Conservation (phyloP, 148 eudicot species). For the Polygonum maritimum region DNA sequence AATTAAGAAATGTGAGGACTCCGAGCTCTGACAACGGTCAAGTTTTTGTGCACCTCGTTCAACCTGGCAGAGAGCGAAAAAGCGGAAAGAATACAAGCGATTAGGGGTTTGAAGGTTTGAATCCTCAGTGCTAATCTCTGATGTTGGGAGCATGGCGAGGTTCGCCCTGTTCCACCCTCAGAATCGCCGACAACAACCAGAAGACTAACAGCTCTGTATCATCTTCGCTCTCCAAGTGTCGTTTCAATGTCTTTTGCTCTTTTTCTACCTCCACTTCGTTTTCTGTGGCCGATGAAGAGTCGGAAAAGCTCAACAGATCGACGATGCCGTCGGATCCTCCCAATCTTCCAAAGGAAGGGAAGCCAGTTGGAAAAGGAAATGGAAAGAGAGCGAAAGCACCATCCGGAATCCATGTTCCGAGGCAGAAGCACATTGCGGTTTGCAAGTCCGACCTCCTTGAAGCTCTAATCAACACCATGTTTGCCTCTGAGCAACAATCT, state of each 20-base stretch:
- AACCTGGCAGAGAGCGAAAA: background rate
- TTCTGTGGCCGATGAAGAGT: slow-evolving; percentile 8
- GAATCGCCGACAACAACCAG: background rate
- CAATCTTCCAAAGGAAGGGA: background rate
- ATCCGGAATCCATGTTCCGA: slow-evolving; percentile 51
- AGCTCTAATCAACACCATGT: slow-evolving; percentile 30
- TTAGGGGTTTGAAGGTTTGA: background rate
- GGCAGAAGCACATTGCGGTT: slow-evolving; percentile 56
- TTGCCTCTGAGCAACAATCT: slow-evolving; percentile 24
- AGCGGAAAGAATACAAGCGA: background rate
- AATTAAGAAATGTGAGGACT: background rate
- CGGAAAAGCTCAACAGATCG: background rate
- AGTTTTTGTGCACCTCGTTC: background rate
- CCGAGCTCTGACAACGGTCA: background rate
- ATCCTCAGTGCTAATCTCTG: background rate
- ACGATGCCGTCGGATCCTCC: background rate
- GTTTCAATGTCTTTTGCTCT: background rate
- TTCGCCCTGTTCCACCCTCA: background rate
- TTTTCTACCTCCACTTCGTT: background rate
- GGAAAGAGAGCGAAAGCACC: background rate
- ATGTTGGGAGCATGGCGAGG: slow-evolving; percentile 7
- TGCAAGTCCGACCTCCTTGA: slow-evolving; percentile 58
- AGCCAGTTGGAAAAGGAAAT: background rate
- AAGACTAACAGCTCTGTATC: background rate
- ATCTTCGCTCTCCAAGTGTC: background rate